phyloP scores from a whole-genome alignment of 306 rosid species.

The Leucaena leucocephala region DNA sequence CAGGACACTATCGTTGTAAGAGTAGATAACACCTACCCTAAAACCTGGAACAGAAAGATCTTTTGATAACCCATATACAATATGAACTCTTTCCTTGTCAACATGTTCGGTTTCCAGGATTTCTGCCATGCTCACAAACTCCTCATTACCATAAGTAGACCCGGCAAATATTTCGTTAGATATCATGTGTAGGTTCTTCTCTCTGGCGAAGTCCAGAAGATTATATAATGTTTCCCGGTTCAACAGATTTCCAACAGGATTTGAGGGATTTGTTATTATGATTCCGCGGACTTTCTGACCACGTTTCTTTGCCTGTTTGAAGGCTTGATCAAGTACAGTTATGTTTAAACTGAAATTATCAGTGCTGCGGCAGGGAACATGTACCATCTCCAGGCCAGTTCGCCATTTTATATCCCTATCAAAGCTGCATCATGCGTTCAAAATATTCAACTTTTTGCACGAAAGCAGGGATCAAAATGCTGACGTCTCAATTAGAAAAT shows the following conservation, averaged over 20 bases:
- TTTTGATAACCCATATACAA: conserved; percentile 73
- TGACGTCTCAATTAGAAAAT: conserved; percentile 30
- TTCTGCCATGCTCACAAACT: conserved; percentile 81
- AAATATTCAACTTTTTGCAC: conserved; percentile 37
- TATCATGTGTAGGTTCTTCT: conserved; percentile 88
- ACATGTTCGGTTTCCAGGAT: conserved; percentile 64
- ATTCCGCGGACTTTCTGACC: conserved; percentile 85
- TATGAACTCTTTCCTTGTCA: conserved; percentile 78
- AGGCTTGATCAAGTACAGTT: conserved; percentile 71
- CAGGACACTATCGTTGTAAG: conserved; percentile 66
- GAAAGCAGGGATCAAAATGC: conserved; percentile 9
- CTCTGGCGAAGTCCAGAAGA: conserved; percentile 87
- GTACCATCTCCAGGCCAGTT: conserved; percentile 66
- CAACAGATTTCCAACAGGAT: conserved; percentile 72
- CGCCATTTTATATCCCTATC: conserved; percentile 78
- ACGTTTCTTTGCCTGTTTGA: conserved; percentile 85
- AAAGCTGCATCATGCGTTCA: conserved; percentile 62
- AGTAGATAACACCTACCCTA: conserved; percentile 72
- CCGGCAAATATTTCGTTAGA: conserved; percentile 75
- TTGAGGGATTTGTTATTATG: conserved; percentile 77
- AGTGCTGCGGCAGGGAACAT: conserved; percentile 67
- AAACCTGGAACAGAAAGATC: conserved; percentile 84
- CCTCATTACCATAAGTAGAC: conserved; percentile 52
- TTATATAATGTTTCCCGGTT: conserved; percentile 60
- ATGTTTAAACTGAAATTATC: conserved; percentile 69